Evolutionary conservation across 768 basidiomycete genomes (phyloP), one percentile per base, ranked within the genome.

Genomic region (Lanmaoa rubissima): DNA sequence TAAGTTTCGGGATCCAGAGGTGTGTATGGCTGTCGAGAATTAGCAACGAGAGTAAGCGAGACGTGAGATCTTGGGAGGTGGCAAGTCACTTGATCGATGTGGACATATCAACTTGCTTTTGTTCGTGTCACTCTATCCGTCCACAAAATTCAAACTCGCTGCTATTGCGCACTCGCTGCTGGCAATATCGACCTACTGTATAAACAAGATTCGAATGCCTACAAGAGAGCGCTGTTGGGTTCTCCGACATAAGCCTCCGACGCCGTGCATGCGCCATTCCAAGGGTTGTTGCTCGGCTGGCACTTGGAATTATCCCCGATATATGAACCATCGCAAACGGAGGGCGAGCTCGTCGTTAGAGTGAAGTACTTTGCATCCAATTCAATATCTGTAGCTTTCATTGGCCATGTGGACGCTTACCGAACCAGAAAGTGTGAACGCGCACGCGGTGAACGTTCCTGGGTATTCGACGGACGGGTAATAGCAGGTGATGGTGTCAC

Each of bases 401-500:
- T 34, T 12, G 21, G 43, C 13, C 9, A 19, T 34, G 28, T 28
- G 19, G n/a, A 2, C 5, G 32, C 53, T 32, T 12, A 54, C 53
- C 7, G 10, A 14, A 34, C 39, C 19, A 40, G 17, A 32, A 16
- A 19, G 26, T 13, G 38, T 36, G 26, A 44, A 59, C n/a, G 40
- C 34, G n/a, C 58, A 59, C 8, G 40, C 45, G 13, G 31, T 59
- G 55, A 59, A 53, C 5, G 58, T 60, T 13, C 57, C 57, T 10
- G 57, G 57, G 32, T 60, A 46, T 34, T 60, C 46, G 35, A 52
- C 56, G 1, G 47, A 59, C 13, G 57, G 57, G 36, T 60, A 60
- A 38, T 59, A 60, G 17, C 58, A 59, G 9, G 50, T 59, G 28
- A 60, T 43, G 17, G 40, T 36, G 19, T 42, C 17, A 34, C 41